Evolutionary conservation across 179 eudicot genomes (phyloP), one percentile per base, ranked within the genome.

Genomic region (Drosera spatulata): DNA sequence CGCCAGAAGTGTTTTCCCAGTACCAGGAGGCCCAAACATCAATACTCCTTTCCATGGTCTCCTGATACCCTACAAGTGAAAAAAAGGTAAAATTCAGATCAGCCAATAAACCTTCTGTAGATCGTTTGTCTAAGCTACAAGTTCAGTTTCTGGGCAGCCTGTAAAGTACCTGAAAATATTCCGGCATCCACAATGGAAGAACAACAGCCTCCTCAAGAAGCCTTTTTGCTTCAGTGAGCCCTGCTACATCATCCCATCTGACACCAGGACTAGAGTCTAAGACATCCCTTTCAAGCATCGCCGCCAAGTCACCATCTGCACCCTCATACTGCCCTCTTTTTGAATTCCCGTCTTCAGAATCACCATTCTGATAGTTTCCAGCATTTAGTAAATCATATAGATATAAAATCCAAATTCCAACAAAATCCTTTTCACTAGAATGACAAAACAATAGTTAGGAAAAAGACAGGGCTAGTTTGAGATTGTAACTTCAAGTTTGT

Each of bases 11-110:
- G 99, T 93, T 79, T 89, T 93, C 43, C 99, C 99, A 53, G 99
- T 93, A 56, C 99, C 99, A 74, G 99, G 99, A 49, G 99, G 99
- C 49, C 99, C 99, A 85, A 89, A 93, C 95, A 93, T 84, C 50
- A 93, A 85, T 49, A 93, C 97, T 60, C 99, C 99, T 77, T 89
- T 93, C 96, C 99, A 93, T 38, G 99, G 99, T 73, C 96, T 82
- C 69, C 96, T 81, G 49, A 93, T 89, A 67, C 98, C 98, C 99
- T 93, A 75, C 56, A 74, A 57, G 61, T 39, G 60, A 38, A 22
- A 22, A 22, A 22, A 46, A 46, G 7, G 49, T 50, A 10, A 50
- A 5, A 50, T 10, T 4, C 10, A 10, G 13, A 50, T 10, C 4
- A 14, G 13, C 53, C 12, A 7, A 50, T 4, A 50, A 50, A 50